A percentile compares a stretch with the other conserved stretches of the same genome.
These are phyloP conservation scores for Phytophthora agathidicida DNA, from an alignment of 352 stramenopile species.

Conservation along the genomic window DNA sequence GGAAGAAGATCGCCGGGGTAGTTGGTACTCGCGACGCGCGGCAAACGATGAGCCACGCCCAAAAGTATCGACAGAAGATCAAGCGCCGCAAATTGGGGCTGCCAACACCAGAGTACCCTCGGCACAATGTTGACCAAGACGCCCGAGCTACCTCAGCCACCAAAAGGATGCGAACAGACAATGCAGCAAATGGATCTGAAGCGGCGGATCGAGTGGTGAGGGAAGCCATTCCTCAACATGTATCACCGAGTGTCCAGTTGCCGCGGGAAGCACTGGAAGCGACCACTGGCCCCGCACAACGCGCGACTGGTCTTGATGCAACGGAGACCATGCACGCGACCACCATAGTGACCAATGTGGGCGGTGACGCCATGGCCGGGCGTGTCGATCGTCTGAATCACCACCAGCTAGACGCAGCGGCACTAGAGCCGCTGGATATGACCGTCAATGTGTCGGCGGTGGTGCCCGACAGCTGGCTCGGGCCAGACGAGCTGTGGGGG, in stretches of 20 bases:
- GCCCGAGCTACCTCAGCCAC: slow-evolving; percentile 8
- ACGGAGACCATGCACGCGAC: slow-evolving; percentile 8
- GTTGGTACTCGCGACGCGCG: slow-evolving; percentile 53
- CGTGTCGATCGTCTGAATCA: not conserved
- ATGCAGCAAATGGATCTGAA: slow-evolving; percentile 5
- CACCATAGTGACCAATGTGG: not conserved
- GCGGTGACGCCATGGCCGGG: not conserved
- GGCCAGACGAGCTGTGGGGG: slow-evolving; percentile 21
- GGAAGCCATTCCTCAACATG: not conserved
- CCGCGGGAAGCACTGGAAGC: slow-evolving; percentile 13
- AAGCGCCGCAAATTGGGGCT: slow-evolving; percentile 35
- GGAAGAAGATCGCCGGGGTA: slow-evolving; percentile 49
- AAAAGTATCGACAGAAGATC: slow-evolving; percentile 66
- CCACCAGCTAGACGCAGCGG: slow-evolving; percentile 7
- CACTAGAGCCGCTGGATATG: slow-evolving; percentile 25
- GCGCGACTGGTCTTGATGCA: slow-evolving; percentile 18
- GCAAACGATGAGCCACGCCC: slow-evolving; percentile 63
- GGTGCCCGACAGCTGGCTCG: slow-evolving; percentile 21
- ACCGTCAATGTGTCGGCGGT: slow-evolving; percentile 15
- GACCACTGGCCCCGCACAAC: not conserved
- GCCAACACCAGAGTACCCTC: not conserved
- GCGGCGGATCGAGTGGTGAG: slow-evolving; percentile 10
- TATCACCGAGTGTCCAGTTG: slow-evolving; percentile 29
- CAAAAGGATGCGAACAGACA: slow-evolving; percentile 20
- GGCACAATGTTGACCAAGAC: not conserved